phyloP scores from a whole-genome alignment of 495 filamentous ascomycete genomes.

The Penicillium paradoxum region DNA sequence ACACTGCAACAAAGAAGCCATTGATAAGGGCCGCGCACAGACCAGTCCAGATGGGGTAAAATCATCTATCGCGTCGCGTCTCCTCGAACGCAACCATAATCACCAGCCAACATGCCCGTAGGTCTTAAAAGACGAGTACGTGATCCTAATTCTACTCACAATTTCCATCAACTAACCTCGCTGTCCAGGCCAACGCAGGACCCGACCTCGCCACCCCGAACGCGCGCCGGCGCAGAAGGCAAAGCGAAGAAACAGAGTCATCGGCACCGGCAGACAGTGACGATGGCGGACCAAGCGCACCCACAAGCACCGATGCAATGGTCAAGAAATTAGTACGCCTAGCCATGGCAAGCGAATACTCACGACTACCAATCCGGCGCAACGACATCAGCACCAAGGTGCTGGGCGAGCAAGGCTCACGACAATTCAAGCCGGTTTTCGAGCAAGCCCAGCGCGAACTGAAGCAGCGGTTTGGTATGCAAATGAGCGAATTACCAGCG shows the following conservation, averaged over 20 bases:
- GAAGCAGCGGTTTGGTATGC: conserved; percentile 70
- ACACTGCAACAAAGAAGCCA: conserved; percentile 5
- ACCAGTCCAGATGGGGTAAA: conserved; percentile 20
- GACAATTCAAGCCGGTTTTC: conserved; percentile 67
- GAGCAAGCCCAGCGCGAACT: conserved; percentile 62
- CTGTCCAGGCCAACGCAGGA: conserved; percentile 1
- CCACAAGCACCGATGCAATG: conserved; percentile 55
- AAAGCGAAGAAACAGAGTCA: conserved; percentile 9
- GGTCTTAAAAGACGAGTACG: conserved; percentile 38
- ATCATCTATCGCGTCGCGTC: conserved; percentile 19
- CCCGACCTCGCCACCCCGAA: conserved; percentile 2
- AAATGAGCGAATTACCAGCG: conserved; percentile 73
- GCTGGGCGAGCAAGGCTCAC: conserved; percentile 32
- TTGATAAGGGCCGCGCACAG: conserved; percentile 20
- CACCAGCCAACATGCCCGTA: conserved; percentile 26
- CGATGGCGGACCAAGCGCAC: conserved; percentile 24
- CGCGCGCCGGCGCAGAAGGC: conserved; percentile 15
- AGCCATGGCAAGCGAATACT: conserved; percentile 81
- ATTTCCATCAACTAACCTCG: not conserved
- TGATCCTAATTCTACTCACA: not conserved
- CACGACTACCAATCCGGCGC: conserved; percentile 70
- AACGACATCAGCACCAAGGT: conserved; percentile 72
- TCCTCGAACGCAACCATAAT: not conserved
- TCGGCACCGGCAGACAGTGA: conserved; percentile 16
- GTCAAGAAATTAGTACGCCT: conserved; percentile 90